Percentiles rank a stretch among this genome's conserved stretches.
Evolutionary conservation across 129 eudicot genomes (phyloP).

Genomic region (Chrysanthemum lavandulifolium): DNA sequence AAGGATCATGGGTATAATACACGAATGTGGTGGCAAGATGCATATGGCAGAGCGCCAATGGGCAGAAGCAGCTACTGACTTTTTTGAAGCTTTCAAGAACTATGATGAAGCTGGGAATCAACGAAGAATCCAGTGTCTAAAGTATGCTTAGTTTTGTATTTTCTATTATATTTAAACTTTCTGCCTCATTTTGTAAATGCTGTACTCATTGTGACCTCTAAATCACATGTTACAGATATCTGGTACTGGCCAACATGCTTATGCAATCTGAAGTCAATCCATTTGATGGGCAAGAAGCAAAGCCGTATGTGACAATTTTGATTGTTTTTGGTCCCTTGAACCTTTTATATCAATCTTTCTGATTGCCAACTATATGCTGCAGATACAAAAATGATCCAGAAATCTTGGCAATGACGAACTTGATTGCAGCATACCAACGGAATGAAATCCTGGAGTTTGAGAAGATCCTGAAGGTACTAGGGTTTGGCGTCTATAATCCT

Average conservation of each 20-base stretch:
- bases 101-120: slow-evolving; percentile 99
- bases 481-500: too few relatives aligned
- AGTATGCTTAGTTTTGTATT: slow-evolving; percentile 48
- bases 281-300: slow-evolving; percentile 98
- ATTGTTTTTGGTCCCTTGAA: neutral
- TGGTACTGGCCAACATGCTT: slow-evolving; percentile 98
- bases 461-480: slow-evolving; percentile 85
- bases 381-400: slow-evolving; percentile 98
- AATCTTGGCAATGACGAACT: slow-evolving; percentile 94
- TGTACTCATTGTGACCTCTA: slow-evolving; percentile 4
- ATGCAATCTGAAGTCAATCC: slow-evolving; percentile 99
- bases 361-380: slow-evolving; percentile 13
- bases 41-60: slow-evolving; percentile 99
- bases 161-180: neutral
- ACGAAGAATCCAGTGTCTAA: slow-evolving; percentile 88
- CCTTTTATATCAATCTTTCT: neutral
- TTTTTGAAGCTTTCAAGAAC: slow-evolving; percentile 97
- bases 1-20: slow-evolving; percentile 97
- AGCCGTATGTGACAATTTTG: slow-evolving; percentile 69
- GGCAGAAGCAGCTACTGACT: slow-evolving; percentile 99
- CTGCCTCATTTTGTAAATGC: slow-evolving; percentile 28
- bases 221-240: slow-evolving; percentile 49
- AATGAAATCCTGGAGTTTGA: slow-evolving; percentile 98
- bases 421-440: slow-evolving; percentile 96
- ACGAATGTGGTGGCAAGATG: slow-evolving; percentile 99